Percentiles rank a stretch among this genome's conserved stretches.
Conservation (phyloP, 345 rosid species). For the Reutealis trisperma region DNA sequence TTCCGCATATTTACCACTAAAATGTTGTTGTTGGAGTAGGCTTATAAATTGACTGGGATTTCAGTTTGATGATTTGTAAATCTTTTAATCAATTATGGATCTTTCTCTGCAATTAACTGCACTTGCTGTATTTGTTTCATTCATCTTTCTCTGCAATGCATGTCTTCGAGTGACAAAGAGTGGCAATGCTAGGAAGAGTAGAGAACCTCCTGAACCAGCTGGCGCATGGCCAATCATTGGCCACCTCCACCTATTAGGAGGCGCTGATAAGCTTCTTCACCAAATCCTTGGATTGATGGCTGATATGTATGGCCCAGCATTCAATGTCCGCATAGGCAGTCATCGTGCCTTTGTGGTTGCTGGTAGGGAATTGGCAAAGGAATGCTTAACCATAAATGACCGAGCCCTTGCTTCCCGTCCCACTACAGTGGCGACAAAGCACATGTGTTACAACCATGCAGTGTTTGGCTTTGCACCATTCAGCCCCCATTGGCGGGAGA, state of each 20-base stretch:
- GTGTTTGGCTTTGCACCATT: conserved; percentile 69
- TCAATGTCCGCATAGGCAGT: conserved; percentile 47
- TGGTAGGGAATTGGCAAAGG: conserved; percentile 47
- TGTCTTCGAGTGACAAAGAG: neutral
- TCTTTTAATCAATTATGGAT: conserved; percentile 22
- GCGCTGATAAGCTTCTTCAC: conserved; percentile 38
- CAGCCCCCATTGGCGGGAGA: conserved; percentile 61
- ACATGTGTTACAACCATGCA: conserved; percentile 64
- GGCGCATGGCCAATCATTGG: conserved; percentile 62
- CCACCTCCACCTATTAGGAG: conserved; percentile 51
- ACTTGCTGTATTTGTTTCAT: conserved; percentile 4
- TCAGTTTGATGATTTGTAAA: neutral
- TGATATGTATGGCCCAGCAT: conserved; percentile 49
- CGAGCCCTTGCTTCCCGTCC: conserved; percentile 62
- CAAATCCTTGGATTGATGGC: conserved; percentile 47
- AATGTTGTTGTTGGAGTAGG: neutral
- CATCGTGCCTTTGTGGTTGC: conserved; percentile 46
- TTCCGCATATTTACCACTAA: too few relatives aligned
- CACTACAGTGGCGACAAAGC: conserved; percentile 44
- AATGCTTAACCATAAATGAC: conserved; percentile 67
- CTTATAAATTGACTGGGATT: conserved; percentile 23
- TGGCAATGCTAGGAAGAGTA: neutral
- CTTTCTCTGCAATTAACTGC: conserved; percentile 11
- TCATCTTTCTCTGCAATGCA: conserved; percentile 19
- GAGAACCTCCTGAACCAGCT: conserved; percentile 35